phyloP scores from a whole-genome alignment of 352 stramenopile species.

The Aphanomyces euteiches region DNA sequence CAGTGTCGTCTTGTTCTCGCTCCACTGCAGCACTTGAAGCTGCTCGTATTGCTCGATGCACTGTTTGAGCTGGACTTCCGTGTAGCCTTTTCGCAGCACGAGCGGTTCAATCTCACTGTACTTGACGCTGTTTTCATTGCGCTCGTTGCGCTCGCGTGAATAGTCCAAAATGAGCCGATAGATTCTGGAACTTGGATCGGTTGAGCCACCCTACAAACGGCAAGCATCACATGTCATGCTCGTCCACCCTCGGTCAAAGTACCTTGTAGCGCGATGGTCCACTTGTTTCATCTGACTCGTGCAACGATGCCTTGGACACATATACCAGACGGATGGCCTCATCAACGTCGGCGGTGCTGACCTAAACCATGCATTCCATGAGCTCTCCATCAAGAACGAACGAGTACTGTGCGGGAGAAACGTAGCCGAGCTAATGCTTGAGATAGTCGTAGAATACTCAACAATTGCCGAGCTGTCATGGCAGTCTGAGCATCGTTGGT shows the following conservation, averaged over 20 bases:
- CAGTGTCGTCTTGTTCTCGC: slow-evolving; percentile 65
- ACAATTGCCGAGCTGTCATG: slow-evolving; percentile 97
- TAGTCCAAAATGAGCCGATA: slow-evolving; percentile 96
- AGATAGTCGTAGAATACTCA: slow-evolving; percentile 98
- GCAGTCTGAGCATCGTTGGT: slow-evolving; percentile 91
- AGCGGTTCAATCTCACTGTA: slow-evolving; percentile 92
- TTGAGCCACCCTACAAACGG: slow-evolving; percentile 33
- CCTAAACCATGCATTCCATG: slow-evolving; percentile 42
- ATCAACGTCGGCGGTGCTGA: slow-evolving; percentile 97
- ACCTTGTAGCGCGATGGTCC: slow-evolving; percentile 33
- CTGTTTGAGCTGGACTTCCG: slow-evolving; percentile 89
- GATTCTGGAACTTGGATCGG: slow-evolving; percentile 93
- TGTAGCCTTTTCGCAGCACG: slow-evolving; percentile 96
- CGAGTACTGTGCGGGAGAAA: slow-evolving; percentile 77
- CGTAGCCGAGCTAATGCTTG: slow-evolving; percentile 95
- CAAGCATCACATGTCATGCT: no score
- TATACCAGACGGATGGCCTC: slow-evolving; percentile 96
- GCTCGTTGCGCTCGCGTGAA: slow-evolving; percentile 58
- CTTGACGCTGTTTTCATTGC: slow-evolving; percentile 51
- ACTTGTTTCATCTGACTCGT: slow-evolving; percentile 57
- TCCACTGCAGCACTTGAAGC: slow-evolving; percentile 82
- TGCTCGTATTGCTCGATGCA: slow-evolving; percentile 94
- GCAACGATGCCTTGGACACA: slow-evolving; percentile 95
- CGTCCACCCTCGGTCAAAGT: slow-evolving; percentile 10
- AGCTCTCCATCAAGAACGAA: background rate